Evolutionary conservation across 2,329 filamentous ascomycete genomes (phyloP).

Genomic region (Fusarium setosum): DNA sequence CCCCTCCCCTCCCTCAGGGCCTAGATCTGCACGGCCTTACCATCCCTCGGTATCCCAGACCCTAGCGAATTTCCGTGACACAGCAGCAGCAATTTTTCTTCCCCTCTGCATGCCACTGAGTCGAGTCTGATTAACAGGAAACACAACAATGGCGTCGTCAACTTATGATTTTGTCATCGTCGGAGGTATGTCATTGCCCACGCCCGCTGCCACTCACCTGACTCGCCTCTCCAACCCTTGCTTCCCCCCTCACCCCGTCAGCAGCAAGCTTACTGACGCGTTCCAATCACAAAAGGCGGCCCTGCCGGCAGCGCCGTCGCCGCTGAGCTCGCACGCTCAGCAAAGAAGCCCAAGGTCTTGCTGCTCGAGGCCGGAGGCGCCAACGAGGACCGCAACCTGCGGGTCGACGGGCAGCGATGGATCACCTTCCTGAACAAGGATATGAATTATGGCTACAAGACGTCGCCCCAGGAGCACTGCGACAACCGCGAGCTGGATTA

Average conservation of each 20-base stretch:
- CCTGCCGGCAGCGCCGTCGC: conserved; percentile 70
- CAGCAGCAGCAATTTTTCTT: no score
- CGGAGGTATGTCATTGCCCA: conserved; percentile 28
- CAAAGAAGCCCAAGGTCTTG: conserved; percentile 63
- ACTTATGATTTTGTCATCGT: conserved; percentile 37
- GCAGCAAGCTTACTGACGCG: not conserved
- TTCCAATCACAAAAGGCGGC: conserved; percentile 50
- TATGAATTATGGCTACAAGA: conserved; percentile 66
- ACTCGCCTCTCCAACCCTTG: not conserved
- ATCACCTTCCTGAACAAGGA: conserved; percentile 58
- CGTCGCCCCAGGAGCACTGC: conserved; percentile 57
- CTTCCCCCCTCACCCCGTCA: not conserved
- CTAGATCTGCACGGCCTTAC: not conserved
- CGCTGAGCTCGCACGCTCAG: conserved; percentile 58
- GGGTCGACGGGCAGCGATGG: conserved; percentile 67
- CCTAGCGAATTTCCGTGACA: not conserved
- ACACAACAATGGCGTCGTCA: no score
- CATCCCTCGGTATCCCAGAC: not conserved
- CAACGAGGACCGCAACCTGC: conserved; percentile 59
- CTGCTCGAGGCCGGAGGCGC: conserved; percentile 69
- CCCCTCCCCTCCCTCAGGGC: not conserved
- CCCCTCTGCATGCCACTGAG: no score
- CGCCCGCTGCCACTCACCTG: not conserved
- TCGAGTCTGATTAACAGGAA: not conserved
- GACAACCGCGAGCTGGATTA: conserved; percentile 59